Evolutionary conservation across 176 grass and related monocot species (phyloP).

Genomic region (Oryza meyeriana): DNA sequence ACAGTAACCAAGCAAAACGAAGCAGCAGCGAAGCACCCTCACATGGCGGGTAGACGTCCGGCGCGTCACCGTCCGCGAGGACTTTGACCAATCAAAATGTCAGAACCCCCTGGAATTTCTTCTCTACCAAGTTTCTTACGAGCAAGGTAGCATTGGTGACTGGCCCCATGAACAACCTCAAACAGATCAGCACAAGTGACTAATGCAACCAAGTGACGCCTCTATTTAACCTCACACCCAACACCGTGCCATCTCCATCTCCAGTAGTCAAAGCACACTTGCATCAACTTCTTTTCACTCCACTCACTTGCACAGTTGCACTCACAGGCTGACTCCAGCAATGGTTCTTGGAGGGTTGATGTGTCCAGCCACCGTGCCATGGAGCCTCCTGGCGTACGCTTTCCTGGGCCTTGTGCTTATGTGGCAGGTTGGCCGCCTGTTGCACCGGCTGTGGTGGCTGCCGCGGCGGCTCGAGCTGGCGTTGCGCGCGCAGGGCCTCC

Average conservation of each 20-base stretch:
- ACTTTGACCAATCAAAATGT: no score
- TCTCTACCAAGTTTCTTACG: no score
- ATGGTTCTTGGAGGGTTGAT: conserved; percentile 7
- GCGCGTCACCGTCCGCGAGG: no score
- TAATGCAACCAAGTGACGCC: background rate
- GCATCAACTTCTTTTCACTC: background rate
- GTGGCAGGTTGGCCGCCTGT: conserved; percentile 22
- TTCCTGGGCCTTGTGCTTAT: conserved; percentile 16
- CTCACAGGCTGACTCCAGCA: background rate
- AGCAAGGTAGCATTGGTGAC: no score
- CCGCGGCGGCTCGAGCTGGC: conserved; percentile 48
- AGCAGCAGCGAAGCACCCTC: no score
- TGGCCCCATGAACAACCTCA: no score
- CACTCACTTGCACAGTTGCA: background rate
- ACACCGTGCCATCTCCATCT: background rate
- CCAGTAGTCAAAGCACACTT: background rate
- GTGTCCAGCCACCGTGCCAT: background rate
- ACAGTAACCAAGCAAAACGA: no score
- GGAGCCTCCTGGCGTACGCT: conserved; percentile 26
- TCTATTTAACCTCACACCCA: conserved; percentile 11
- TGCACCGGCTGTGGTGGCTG: conserved; percentile 40
- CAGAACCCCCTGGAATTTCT: no score
- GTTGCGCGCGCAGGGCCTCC: conserved; percentile 54
- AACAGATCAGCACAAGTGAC: conserved; percentile 28
- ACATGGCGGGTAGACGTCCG: no score